These are phyloP conservation scores for Seminavis robusta DNA, from an alignment of 108 stramenopile genomes.

Conservation along the genomic window DNA sequence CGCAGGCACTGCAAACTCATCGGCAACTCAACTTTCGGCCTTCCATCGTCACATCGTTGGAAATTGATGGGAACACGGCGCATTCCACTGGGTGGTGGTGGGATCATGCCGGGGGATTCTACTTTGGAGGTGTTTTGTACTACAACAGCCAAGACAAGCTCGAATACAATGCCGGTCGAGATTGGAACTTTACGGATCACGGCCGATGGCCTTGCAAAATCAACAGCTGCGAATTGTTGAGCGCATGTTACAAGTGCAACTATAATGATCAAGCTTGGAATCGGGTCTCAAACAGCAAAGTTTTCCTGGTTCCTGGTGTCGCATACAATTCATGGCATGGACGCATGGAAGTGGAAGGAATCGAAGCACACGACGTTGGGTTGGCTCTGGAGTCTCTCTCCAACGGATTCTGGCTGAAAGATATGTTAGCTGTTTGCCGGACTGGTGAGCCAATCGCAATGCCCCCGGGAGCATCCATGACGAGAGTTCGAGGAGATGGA, in stretches of 20 bases:
- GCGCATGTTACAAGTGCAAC: constrained; percentile 8
- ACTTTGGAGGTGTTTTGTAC: constrained; percentile 45
- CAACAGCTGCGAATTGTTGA: constrained; percentile 6
- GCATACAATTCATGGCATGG: constrained; percentile 32
- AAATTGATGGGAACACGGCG: constrained; percentile 33
- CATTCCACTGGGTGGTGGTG: constrained; percentile 41
- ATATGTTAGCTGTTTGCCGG: constrained; percentile 31
- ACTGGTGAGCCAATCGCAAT: constrained; percentile 19
- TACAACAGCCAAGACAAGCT: constrained; percentile 15
- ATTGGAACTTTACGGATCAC: neutral
- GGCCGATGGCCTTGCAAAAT: constrained; percentile 10
- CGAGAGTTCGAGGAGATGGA: constrained; percentile 13
- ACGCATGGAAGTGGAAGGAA: constrained; percentile 27
- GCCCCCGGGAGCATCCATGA: neutral
- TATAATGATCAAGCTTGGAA: neutral
- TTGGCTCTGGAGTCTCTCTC: constrained; percentile 30
- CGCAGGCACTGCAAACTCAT: constrained; percentile 15
- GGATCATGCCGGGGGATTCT: constrained; percentile 36
- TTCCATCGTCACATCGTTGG: neutral
- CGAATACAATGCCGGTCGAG: constrained; percentile 32
- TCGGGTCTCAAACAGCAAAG: constrained; percentile 25
- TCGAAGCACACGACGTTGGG: constrained; percentile 29
- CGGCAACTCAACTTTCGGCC: constrained; percentile 14
- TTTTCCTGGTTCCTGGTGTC: constrained; percentile 14
- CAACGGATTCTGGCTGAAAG: constrained; percentile 37